Base-by-base conservation (phyloP, 805 yeast species). In the Candida palmyrensis region DNA sequence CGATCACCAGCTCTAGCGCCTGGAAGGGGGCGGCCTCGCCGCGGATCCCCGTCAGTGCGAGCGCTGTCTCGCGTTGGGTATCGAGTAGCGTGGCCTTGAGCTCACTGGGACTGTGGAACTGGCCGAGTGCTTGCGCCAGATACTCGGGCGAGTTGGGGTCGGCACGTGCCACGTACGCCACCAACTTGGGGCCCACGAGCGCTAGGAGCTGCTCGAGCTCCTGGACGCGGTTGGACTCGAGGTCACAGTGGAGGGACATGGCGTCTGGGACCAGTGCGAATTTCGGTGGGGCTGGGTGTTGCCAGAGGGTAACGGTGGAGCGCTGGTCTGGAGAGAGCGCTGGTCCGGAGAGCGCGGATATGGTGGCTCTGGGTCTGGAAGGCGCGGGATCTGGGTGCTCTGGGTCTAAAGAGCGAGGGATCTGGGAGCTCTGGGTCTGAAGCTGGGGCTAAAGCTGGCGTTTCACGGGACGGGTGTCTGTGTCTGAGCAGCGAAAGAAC, bases 151-250 rank as follows among this genome's bases (percentile, higher is more conserved):
- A 48, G 23, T 37, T 34, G 7, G 56, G 60, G 22, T 77, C 78
- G 1, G 78, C 68, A 9, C 56, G 53, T 20, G 55, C 57, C 24
- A 80, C 74, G 51, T 78, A 80, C 13, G 59, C 59, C 6, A 81
- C 48, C 18, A 82, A 64, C 33, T 70, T 51, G 3, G 75, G 74
- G 28, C 72, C 59, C 19, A 82, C 56, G n/a, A 66, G 62, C 7
- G 65, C 53, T 26, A 82, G 60, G 3, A 82, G 63, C 10, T 51
- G 38, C 38, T 77, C 82, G 12, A 82, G 60, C 45, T 82, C 89
- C 19, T 59, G 43, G 2, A 66, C 78, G 37, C 86, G 57, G 45
- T 73, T 53, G 3, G 48, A 32, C 47, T 80, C 86, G 18, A 79
- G 44, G 29, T 46, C 45, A 31, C 63, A 54, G 23, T 25, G 33